Evolutionary conservation across 2,329 filamentous ascomycete genomes (phyloP).

Genomic region (Tolypocladium ovalisporum): DNA sequence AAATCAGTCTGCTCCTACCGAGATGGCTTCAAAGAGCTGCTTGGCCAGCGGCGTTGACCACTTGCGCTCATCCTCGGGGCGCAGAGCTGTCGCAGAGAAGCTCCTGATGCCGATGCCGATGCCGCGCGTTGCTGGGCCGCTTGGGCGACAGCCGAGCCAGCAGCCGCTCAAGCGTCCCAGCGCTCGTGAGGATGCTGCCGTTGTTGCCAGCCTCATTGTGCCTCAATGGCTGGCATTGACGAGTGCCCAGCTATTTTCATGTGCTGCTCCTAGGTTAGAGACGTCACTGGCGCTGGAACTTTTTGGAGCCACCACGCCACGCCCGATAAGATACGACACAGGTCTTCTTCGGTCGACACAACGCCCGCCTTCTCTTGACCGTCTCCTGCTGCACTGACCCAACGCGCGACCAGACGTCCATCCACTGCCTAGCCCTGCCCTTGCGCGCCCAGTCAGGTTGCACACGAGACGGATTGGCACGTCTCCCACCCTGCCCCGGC

Average conservation of each 20-base stretch:
- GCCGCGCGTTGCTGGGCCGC: neutral
- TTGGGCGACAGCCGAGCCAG: neutral
- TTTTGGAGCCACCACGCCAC: neutral
- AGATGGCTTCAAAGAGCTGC: slow-evolving; percentile 75
- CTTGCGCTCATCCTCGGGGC: slow-evolving; percentile 36
- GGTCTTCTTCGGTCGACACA: neutral
- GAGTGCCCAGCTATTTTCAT: neutral
- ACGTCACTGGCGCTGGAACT: neutral
- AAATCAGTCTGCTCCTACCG: slow-evolving; percentile 39
- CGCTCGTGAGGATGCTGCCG: neutral
- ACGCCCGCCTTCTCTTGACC: neutral
- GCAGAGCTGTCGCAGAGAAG: neutral
- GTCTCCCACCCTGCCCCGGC: neutral
- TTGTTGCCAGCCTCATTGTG: neutral
- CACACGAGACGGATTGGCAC: neutral
- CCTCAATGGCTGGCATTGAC: neutral
- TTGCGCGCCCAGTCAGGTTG: neutral
- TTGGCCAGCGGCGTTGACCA: slow-evolving; percentile 94
- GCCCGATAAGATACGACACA: neutral
- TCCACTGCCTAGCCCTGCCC: neutral
- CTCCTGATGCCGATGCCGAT: neutral
- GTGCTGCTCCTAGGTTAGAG: neutral
- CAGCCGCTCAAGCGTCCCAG: neutral
- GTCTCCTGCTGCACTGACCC: neutral
- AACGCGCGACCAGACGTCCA: neutral